Evolutionary conservation across 108 stramenopile species (phyloP).

Genomic region (Hondaea fermentalgiana): DNA sequence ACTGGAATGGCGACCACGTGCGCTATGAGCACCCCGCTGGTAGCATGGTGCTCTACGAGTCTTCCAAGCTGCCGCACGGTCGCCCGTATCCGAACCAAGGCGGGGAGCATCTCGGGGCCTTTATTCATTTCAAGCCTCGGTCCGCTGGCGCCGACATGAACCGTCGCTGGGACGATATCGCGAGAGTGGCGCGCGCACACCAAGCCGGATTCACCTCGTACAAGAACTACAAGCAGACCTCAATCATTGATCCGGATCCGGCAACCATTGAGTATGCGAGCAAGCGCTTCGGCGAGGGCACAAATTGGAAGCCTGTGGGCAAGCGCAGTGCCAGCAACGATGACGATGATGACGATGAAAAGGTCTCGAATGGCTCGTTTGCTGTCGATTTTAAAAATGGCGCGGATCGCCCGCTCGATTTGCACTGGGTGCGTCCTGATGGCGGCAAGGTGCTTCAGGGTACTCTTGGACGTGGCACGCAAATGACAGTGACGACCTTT

Average conservation of each 20-base stretch:
- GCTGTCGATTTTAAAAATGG: neutral
- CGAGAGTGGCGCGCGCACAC: neutral
- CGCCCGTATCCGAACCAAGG: neutral
- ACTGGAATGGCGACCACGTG: conserved; percentile 17
- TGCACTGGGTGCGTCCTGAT: neutral
- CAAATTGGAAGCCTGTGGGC: neutral
- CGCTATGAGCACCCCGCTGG: neutral
- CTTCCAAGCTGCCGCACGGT: neutral
- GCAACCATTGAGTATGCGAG: neutral
- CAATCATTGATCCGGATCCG: neutral
- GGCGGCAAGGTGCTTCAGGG: neutral
- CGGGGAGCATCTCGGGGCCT: neutral
- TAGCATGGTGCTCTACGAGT: conserved; percentile 14
- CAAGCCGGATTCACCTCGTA: neutral
- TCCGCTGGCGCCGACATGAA: neutral
- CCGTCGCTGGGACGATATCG: neutral
- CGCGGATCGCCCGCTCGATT: neutral
- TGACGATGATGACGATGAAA: neutral
- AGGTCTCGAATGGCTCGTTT: neutral
- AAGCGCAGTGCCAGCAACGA: neutral
- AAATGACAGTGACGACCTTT: neutral
- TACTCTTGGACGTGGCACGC: neutral
- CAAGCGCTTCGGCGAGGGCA: neutral
- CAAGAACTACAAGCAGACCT: neutral
- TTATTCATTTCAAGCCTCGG: neutral